These are phyloP conservation scores for Xanthoconium purpureum DNA, from an alignment of 768 basidiomycete species.

Conservation along the genomic window DNA sequence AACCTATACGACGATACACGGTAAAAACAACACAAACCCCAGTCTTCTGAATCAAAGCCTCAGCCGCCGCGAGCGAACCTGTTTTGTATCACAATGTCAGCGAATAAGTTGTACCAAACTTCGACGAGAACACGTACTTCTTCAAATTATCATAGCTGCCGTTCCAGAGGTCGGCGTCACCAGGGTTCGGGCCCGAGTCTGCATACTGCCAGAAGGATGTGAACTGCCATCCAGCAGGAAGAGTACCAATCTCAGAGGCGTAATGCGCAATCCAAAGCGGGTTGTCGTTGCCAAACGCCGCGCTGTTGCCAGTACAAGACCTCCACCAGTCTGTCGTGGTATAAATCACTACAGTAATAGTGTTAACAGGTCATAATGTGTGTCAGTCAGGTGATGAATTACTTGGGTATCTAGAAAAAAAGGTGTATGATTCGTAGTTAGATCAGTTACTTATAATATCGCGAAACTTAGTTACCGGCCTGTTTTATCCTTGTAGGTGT, in stretches of 20 bases:
- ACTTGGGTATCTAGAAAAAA: constrained; percentile 41
- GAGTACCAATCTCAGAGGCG: constrained; percentile 45
- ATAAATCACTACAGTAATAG: constrained; percentile 46
- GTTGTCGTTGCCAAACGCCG: constrained; percentile 46
- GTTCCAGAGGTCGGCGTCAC: constrained; percentile 57
- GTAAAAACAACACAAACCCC: too few species aligned
- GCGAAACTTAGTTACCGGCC: constrained; percentile 36
- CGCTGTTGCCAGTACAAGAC: constrained; percentile 58
- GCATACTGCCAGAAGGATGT: constrained; percentile 63
- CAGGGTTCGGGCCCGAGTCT: constrained; percentile 52
- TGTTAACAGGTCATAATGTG: neutral
- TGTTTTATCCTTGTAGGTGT: constrained; percentile 51
- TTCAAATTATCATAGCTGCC: constrained; percentile 44
- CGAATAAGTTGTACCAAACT: neutral
- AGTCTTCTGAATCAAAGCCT: neutral
- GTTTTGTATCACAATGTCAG: neutral
- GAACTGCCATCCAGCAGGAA: constrained; percentile 59
- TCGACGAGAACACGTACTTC: constrained; percentile 26
- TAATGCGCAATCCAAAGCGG: constrained; percentile 64
- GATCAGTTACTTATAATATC: neutral
- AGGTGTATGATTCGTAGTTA: neutral
- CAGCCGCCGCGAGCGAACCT: constrained; percentile 19
- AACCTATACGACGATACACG: too few species aligned
- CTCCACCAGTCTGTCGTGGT: constrained; percentile 69
- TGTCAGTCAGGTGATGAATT: constrained; percentile 6